Base-by-base conservation (phyloP, 768 basidiomycete species). In the Hypholoma sublateritium region DNA sequence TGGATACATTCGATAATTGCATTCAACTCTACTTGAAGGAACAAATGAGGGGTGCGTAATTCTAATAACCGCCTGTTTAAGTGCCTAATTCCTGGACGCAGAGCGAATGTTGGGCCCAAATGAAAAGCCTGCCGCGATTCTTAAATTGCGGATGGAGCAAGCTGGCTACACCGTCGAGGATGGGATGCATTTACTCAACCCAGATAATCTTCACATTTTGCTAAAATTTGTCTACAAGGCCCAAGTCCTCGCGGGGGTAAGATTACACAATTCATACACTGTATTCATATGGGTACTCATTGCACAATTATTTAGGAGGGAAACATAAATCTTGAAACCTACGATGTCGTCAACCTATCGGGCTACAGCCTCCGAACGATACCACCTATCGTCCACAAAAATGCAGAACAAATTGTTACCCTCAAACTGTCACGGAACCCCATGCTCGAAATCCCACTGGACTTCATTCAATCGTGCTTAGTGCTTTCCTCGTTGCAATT, bases 361-460 rank as follows among this genome's bases (percentile, higher is more conserved):
- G 87, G 85, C 1, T 80, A 87, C 45, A 83, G 90, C 63, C 76
- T 98, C 2, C 88, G 89, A 53, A 91, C 94, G 2, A 89, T 98
- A 45, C 97, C 97, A 1, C 87, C 96, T 62, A 78, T 86, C 56
- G 79, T 98, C 12, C 90, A 99, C 69, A 80, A 84, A 54, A 86
- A 93, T 56, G 94, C 95, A 1, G 86, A 89, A 62, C 82, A 83
- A 24, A 95, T 99, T 65, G 77, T 91, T 56, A 86, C 81, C 42
- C 87, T 98, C 55, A 91, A 91, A 58, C 82, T 98, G 16, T 96
- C 94, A 2, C 85, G 91, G 44, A 99, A 98, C 68, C 94, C 95
- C 1, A 93, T 96, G 84, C 82, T 95, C 53, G 95, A 98, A 69
- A 89, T 98, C 36, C 97, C 96, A 1, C 85, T 93, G 45, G 97